Percentiles rank a stretch among this genome's conserved stretches.
Evolutionary conservation across 1,284 basidiomycete genomes (phyloP).

Genomic region (Mycosarcoma maydis): DNA sequence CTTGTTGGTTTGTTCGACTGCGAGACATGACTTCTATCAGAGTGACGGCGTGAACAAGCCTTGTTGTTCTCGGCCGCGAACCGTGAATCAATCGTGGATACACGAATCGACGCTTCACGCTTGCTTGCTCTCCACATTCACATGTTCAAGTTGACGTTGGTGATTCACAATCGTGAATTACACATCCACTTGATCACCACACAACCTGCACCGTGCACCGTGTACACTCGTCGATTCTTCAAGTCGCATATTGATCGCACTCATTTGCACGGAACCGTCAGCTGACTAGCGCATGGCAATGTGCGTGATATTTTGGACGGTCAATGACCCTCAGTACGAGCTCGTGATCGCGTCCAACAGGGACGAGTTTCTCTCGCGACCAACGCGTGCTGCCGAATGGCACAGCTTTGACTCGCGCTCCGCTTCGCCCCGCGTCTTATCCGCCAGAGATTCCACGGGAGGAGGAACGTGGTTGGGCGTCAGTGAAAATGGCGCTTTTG

Average conservation of each 20-base stretch:
- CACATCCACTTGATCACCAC: too few relatives aligned
- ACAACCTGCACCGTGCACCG: neutral
- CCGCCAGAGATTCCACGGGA: slow-evolving; percentile 40
- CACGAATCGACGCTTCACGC: neutral
- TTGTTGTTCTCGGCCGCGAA: neutral
- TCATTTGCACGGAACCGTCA: neutral
- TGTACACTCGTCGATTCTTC: too few relatives aligned
- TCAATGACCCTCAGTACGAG: slow-evolving; percentile 25
- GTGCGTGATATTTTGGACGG: slow-evolving; percentile 53
- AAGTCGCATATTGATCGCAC: too few relatives aligned
- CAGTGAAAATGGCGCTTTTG: slow-evolving; percentile 40
- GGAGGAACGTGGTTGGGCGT: slow-evolving; percentile 62
- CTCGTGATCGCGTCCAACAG: slow-evolving; percentile 54
- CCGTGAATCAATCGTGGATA: too few relatives aligned
- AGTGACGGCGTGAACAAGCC: too few relatives aligned
- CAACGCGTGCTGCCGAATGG: slow-evolving; percentile 46
- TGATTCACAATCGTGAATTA: too few relatives aligned
- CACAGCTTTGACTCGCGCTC: slow-evolving; percentile 34
- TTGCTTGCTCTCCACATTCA: too few relatives aligned
- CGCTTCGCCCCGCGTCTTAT: slow-evolving; percentile 21
- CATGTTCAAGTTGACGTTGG: too few relatives aligned
- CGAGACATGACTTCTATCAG: too few relatives aligned
- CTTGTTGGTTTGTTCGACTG: too few relatives aligned
- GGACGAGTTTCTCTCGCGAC: slow-evolving; percentile 54
- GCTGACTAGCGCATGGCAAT: slow-evolving; percentile 1